Evolutionary conservation across 2,329 filamentous ascomycete species (phyloP).

Genomic region (Purpureocillium lavendulum): DNA sequence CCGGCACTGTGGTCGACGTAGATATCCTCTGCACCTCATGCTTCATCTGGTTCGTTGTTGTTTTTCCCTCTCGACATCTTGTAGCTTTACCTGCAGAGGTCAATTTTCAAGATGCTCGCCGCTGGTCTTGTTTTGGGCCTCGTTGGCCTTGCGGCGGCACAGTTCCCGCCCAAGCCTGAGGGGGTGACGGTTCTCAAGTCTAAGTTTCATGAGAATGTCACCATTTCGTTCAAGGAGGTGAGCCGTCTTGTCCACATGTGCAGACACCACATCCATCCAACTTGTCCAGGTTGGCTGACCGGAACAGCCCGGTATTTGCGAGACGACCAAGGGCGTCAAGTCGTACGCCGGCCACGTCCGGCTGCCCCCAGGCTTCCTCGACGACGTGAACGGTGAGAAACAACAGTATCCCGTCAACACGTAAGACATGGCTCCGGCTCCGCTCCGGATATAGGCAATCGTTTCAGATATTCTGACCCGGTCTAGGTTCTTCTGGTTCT

Average conservation of each 20-base stretch:
- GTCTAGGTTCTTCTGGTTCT: constrained; percentile 39
- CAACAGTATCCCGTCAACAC: constrained; percentile 37
- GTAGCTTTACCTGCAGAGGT: background rate
- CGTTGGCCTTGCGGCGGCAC: constrained; percentile 13
- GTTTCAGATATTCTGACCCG: background rate
- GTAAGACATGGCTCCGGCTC: constrained; percentile 17
- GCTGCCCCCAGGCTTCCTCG: constrained; percentile 33
- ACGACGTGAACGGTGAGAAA: constrained; percentile 34
- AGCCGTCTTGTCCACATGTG: constrained; percentile 9
- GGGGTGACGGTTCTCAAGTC: constrained; percentile 42
- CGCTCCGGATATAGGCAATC: background rate
- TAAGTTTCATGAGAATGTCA: constrained; percentile 51
- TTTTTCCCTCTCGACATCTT: too few species aligned
- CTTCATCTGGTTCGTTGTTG: too few species aligned
- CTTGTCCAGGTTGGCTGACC: too few species aligned
- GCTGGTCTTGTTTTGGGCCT: constrained; percentile 8
- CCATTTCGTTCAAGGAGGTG: constrained; percentile 51
- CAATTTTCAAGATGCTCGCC: constrained; percentile 3
- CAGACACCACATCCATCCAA: too few species aligned
- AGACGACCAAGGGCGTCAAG: constrained; percentile 50
- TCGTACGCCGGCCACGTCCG: constrained; percentile 58
- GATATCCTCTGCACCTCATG: too few species aligned
- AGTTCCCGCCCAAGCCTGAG: constrained; percentile 21
- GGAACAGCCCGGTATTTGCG: constrained; percentile 45
- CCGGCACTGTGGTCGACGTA: too few species aligned